Evolutionary conservation across 495 filamentous ascomycete species (phyloP).

Genomic region (Aspergillus sclerotioniger): DNA sequence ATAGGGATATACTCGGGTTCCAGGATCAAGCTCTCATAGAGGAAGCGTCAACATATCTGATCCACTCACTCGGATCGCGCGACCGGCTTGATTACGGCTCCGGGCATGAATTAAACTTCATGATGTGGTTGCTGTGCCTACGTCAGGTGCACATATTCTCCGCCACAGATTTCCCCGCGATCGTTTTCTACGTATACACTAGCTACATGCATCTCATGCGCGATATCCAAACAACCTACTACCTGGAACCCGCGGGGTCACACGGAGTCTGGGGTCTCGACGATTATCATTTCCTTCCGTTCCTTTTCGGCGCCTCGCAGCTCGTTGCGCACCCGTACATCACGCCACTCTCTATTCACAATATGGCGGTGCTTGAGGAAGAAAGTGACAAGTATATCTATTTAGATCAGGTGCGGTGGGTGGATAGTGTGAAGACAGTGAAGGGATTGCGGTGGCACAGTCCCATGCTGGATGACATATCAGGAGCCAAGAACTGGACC

Average conservation of each 20-base stretch:
- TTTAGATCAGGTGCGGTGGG: conserved; percentile 86
- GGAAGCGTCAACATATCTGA: conserved; percentile 77
- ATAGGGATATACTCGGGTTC: conserved; percentile 49
- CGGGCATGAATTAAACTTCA: conserved; percentile 94
- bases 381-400: conserved; percentile 81
- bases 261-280: conserved; percentile 97
- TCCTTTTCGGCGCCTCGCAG: conserved; percentile 93
- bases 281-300: conserved; percentile 95
- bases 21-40: conserved; percentile 53
- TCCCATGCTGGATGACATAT: conserved; percentile 98
- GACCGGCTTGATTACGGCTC: conserved; percentile 95
- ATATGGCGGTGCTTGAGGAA: conserved; percentile 80
- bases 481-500: conserved; percentile 81
- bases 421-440: conserved; percentile 94
- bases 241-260: conserved; percentile 91
- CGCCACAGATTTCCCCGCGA: conserved; percentile 60
- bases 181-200: conserved; percentile 76
- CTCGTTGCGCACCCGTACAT: conserved; percentile 84
- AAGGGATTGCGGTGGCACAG: conserved; percentile 95
- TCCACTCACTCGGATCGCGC: conserved; percentile 79
- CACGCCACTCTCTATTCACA: conserved; percentile 84
- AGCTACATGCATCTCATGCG: conserved; percentile 80
- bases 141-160: conserved; percentile 72
- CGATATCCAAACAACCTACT: conserved; percentile 84
- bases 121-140: conserved; percentile 89